Percentiles rank a stretch among this genome's conserved stretches.
Evolutionary conservation across 2,329 filamentous ascomycete species (phyloP).

Genomic region (Pestalotiopsis sp.): DNA sequence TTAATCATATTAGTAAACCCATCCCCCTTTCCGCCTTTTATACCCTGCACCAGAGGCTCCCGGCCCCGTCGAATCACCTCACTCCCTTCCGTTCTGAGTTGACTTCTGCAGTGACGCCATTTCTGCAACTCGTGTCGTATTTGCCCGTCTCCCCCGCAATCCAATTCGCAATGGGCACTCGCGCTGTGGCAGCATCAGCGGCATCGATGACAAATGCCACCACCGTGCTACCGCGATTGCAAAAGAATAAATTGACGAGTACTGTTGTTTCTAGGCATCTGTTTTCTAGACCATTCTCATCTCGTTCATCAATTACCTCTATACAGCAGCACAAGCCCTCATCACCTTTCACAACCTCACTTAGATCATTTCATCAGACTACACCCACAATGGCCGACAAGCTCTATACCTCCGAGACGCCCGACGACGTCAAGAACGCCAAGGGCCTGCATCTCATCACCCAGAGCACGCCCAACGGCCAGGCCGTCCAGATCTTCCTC

Average conservation of each 20-base stretch:
- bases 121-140: background rate
- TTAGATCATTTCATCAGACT: background rate
- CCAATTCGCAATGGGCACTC: background rate
- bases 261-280: background rate
- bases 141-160: too few relatives aligned
- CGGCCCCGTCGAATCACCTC: background rate
- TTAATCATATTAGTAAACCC: background rate
- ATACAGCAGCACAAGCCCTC: background rate
- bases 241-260: background rate
- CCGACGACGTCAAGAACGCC: constrained; percentile 22
- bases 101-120: background rate
- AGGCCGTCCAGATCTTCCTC: constrained; percentile 25
- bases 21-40: background rate
- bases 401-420: constrained; percentile 25
- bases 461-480: constrained; percentile 25
- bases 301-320: background rate
- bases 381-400: constrained; percentile 21
- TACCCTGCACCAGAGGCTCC: too few relatives aligned
- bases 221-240: background rate
- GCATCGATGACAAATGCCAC: constrained; percentile 1
- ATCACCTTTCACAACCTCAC: background rate
- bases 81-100: background rate
- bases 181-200: background rate
- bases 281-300: background rate
- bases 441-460: constrained; percentile 27